These are phyloP conservation scores for Candida pseudofarinosa DNA, from an alignment of 805 yeast genomes.

Conservation along the genomic window DNA sequence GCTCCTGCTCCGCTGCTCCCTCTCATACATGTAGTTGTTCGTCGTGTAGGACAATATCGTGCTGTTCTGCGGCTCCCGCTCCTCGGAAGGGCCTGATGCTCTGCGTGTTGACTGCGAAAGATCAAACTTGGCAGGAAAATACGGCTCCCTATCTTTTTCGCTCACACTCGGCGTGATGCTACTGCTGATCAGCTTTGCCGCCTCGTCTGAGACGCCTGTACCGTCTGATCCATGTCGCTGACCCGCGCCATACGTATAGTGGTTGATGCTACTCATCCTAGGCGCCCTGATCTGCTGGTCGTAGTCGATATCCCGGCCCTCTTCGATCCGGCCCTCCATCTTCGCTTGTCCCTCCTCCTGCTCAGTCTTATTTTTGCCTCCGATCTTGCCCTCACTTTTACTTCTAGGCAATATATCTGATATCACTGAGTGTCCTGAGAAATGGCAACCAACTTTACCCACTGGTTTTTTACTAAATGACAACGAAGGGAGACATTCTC, in stretches of 20 bases:
- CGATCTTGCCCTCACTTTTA: neutral
- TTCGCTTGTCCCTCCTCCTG: neutral
- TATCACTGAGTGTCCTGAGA: constrained; percentile 19
- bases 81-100: constrained; percentile 21
- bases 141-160: constrained; percentile 11
- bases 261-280: constrained; percentile 39
- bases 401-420: constrained; percentile 21
- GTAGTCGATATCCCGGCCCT: constrained; percentile 31
- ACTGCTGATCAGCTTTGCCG: neutral
- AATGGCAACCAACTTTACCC: constrained; percentile 4
- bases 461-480: constrained; percentile 31
- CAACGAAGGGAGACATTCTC: constrained; percentile 18
- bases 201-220: neutral
- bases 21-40: constrained; percentile 19
- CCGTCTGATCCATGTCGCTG: neutral
- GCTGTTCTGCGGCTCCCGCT: constrained; percentile 4
- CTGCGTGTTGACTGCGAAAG: constrained; percentile 36
- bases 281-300: constrained; percentile 56
- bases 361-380: neutral
- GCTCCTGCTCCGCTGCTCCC: constrained; percentile 11
- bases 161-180: neutral
- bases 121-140: constrained; percentile 47
- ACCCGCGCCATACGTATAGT: constrained; percentile 17
- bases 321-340: neutral
- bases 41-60: constrained; percentile 15